Evolutionary conservation across 768 basidiomycete species (phyloP).

Genomic region (Piloderma croceum): DNA sequence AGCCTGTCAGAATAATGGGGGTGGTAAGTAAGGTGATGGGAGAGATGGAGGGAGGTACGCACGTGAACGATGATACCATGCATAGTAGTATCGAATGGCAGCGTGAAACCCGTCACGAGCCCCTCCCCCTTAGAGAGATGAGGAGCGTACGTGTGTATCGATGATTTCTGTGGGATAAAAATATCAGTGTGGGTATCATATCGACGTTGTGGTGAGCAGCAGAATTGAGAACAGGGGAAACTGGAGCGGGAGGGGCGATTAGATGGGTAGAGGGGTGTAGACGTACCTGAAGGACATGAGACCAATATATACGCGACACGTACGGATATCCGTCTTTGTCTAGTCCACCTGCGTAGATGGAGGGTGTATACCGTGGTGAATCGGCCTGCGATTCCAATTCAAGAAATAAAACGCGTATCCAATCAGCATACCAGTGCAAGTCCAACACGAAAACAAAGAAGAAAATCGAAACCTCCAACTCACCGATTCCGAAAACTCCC

Average conservation of each 20-base stretch:
- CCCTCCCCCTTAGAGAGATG: slow-evolving; percentile 43
- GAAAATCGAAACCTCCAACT: slow-evolving; percentile 15
- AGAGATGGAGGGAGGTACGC: slow-evolving; percentile 16
- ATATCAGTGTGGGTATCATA: not conserved
- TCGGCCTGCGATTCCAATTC: slow-evolving; percentile 37
- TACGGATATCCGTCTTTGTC: slow-evolving; percentile 47
- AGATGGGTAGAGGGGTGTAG: slow-evolving; percentile 1
- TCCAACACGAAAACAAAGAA: slow-evolving; percentile 7
- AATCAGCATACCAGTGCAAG: too few relatives aligned
- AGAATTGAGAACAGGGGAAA: slow-evolving; percentile 1
- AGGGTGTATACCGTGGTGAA: slow-evolving; percentile 37
- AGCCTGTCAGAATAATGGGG: slow-evolving; percentile 34
- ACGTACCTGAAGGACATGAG: slow-evolving; percentile 47
- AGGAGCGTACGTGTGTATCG: slow-evolving; percentile 48
- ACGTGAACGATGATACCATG: slow-evolving; percentile 73
- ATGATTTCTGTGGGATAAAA: slow-evolving; percentile 36
- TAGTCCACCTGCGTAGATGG: slow-evolving; percentile 54
- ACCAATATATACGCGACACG: slow-evolving; percentile 66
- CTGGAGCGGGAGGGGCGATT: too few relatives aligned
- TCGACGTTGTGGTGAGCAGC: too few relatives aligned
- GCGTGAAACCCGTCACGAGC: slow-evolving; percentile 44
- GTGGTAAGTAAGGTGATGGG: not conserved
- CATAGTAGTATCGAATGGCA: slow-evolving; percentile 57
- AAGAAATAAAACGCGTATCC: too few relatives aligned
- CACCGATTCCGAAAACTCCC: slow-evolving; percentile 56